Conservation (phyloP, 78 protist species). For the Thecamonas trahens region DNA sequence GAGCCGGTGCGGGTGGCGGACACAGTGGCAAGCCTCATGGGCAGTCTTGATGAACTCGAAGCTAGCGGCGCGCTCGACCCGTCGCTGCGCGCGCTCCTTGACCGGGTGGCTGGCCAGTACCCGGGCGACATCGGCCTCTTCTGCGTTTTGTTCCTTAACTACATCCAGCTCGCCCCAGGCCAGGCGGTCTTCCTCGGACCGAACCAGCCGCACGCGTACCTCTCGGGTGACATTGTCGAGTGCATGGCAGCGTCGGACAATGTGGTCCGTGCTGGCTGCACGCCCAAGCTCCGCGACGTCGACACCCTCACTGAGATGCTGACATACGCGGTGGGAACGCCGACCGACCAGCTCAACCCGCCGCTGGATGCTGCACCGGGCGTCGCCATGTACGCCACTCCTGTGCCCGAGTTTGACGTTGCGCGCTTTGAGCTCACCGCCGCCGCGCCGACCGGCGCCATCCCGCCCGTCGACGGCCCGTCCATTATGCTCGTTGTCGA, state of each 20-base stretch:
- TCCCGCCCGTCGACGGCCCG: too few relatives aligned
- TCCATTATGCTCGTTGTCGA: too few relatives aligned
- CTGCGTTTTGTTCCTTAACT: slow-evolving; percentile 78
- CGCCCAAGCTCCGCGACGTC: slow-evolving; percentile 89
- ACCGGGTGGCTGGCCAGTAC: slow-evolving; percentile 26
- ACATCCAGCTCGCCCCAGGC: slow-evolving; percentile 65
- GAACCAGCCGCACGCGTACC: slow-evolving; percentile 93
- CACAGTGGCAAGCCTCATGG: neutral
- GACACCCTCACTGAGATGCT: slow-evolving; percentile 54
- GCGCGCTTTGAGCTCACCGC: too few relatives aligned
- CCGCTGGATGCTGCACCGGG: too few relatives aligned
- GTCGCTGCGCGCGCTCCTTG: too few relatives aligned
- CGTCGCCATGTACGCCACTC: neutral
- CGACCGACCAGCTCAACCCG: neutral
- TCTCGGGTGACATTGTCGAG: slow-evolving; percentile 83
- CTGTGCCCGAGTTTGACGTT: neutral
- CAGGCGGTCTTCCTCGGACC: slow-evolving; percentile 85
- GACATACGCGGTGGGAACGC: slow-evolving; percentile 1
- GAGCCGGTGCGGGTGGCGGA: neutral
- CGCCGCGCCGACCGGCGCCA: too few relatives aligned
- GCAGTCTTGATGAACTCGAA: neutral
- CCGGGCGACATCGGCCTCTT: slow-evolving; percentile 92
- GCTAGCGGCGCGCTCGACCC: too few relatives aligned
- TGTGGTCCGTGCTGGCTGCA: slow-evolving; percentile 97
- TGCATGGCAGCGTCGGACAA: slow-evolving; percentile 97